Evolutionary conservation across 2,329 filamentous ascomycete species (phyloP).

Genomic region (Coniochaeta sp.): DNA sequence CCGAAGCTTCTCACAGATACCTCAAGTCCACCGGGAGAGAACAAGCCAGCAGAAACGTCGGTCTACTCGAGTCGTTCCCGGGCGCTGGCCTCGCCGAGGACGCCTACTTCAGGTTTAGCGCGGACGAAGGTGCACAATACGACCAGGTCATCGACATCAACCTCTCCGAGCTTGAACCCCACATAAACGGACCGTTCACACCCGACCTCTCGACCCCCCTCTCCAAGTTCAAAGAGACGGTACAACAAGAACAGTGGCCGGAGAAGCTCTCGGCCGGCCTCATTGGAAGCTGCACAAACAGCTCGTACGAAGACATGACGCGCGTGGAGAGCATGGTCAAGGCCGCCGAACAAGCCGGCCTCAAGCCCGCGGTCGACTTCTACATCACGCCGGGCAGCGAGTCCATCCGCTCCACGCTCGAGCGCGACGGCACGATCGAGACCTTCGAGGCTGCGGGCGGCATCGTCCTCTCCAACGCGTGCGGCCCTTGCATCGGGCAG

Average conservation of each 20-base stretch:
- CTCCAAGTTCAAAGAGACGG: slow-evolving; percentile 79
- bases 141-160: slow-evolving; percentile 89
- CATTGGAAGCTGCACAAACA: slow-evolving; percentile 98
- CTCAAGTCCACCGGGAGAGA: slow-evolving; percentile 74
- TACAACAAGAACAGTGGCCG: slow-evolving; percentile 83
- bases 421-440: slow-evolving; percentile 77
- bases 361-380: slow-evolving; percentile 85
- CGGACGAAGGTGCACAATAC: slow-evolving; percentile 78
- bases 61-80: slow-evolving; percentile 49
- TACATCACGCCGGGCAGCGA: slow-evolving; percentile 96
- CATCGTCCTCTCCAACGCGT: slow-evolving; percentile 87
- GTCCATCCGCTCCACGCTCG: slow-evolving; percentile 90
- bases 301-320: slow-evolving; percentile 98
- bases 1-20: slow-evolving; percentile 74
- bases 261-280: slow-evolving; percentile 84
- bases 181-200: slow-evolving; percentile 96
- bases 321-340: slow-evolving; percentile 88
- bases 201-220: slow-evolving; percentile 91
- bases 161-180: slow-evolving; percentile 82
- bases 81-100: slow-evolving; percentile 33
- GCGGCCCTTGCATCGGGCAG: slow-evolving; percentile 88
- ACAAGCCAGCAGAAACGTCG: slow-evolving; percentile 61
- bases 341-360: slow-evolving; percentile 80
- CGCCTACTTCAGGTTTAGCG: slow-evolving; percentile 58
- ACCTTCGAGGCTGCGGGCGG: slow-evolving; percentile 85